Base-by-base conservation (phyloP, 108 stramenopile genomes). In the Bacterosira constricta region DNA sequence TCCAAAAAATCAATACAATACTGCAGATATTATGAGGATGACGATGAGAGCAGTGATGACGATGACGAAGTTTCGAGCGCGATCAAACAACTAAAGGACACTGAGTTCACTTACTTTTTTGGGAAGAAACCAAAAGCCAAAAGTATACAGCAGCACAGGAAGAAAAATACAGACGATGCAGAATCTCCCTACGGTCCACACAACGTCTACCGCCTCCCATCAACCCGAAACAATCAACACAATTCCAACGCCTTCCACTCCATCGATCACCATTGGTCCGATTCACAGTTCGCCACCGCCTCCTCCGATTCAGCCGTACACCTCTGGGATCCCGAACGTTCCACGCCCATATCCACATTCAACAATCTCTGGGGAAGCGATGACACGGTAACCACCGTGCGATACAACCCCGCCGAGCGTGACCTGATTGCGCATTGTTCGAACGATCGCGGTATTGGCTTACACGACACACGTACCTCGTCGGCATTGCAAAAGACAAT, bases 381-480 rank as follows among this genome's bases (percentile, higher is more conserved):
- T 60, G 93, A 97, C 59, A 93, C 90, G 5, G 91, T 97, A 39
- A 83, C 81, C 53, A 90, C 90, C 25, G 97, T 98, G 13, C 77
- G 97, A 31, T 99, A 77, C 66, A 97, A 99, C 84, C 99, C 99
- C 3, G 94, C 96, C 7, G 99, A 99, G 76, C 77, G 84, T n/a
- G 73, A 86, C 47, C 65, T 99, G 23, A 51, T 99, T 21, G 99
- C 96, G 8, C 87, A 91, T 59, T 95, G 95, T 56, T 87, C 89
- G 13, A 79, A 80, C 54, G 98, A 99, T 68, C 84, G 99, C 6
- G 91, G 94, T 9, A 89, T 98, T 18, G 94, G 96, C 31, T 80
- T 99, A 18, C 93, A 94, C 85, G 99, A 99, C 79, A 82, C 90
- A 6, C 85, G 99, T 50, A 83, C 88, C 0, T 81, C 82, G 1